Conservation (phyloP, 2,329 filamentous ascomycete genomes). For the Alternaria incomplexa region DNA sequence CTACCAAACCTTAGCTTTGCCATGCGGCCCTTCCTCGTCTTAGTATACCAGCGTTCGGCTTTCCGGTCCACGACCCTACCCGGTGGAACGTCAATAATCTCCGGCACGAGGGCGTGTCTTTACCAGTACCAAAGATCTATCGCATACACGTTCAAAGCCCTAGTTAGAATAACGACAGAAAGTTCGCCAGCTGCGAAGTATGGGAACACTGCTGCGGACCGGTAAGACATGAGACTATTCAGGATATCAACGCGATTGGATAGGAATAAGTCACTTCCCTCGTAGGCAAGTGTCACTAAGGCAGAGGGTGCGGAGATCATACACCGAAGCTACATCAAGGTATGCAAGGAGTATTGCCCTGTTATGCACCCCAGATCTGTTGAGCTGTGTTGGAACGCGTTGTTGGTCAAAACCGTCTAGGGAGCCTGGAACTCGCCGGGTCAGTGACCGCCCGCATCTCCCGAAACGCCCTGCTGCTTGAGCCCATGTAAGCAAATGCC, state of each 20-base stretch:
- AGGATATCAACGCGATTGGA: neutral
- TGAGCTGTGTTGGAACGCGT: conserved; percentile 11
- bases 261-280: neutral
- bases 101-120: neutral
- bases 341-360: conserved; percentile 14
- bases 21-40: neutral
- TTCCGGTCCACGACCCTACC: neutral
- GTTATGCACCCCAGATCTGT: conserved; percentile 26
- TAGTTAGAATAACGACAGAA: neutral
- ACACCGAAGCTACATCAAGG: conserved; percentile 4
- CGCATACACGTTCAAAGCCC: neutral
- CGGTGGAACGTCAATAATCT: neutral
- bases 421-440: conserved; percentile 4
- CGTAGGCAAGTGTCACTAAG: neutral
- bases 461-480: neutral
- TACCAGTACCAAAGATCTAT: neutral
- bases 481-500: conserved; percentile 1
- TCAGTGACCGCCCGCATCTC: conserved; percentile 8
- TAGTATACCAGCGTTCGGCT: neutral
- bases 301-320: neutral
- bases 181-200: neutral
- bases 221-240: neutral
- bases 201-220: neutral
- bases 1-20: conserved; percentile 11
- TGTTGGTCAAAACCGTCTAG: conserved; percentile 4